These are phyloP conservation scores for Multifurca ochricompacta DNA, from an alignment of 768 basidiomycete species.

Conservation along the genomic window DNA sequence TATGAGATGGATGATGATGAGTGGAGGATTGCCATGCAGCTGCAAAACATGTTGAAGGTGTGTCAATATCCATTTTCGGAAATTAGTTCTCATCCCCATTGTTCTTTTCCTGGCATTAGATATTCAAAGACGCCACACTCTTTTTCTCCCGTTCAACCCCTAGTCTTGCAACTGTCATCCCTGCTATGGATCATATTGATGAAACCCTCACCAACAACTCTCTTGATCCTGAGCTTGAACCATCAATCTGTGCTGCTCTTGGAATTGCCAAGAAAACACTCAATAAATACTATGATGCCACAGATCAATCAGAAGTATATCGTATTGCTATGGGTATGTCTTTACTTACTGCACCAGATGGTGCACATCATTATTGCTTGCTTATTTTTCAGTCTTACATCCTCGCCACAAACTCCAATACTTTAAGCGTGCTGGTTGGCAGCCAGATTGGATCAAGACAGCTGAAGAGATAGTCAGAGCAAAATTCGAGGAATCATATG, in stretches of 20 bases:
- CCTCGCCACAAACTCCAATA: neutral
- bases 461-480: neutral
- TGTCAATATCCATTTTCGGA: neutral
- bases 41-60: neutral
- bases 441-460: neutral
- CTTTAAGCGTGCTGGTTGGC: neutral
- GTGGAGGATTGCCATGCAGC: neutral
- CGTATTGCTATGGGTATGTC: constrained; percentile 30
- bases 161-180: neutral
- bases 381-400: neutral
- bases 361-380: neutral
- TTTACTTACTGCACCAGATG: too few relatives aligned
- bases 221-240: constrained; percentile 12
- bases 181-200: neutral
- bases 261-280: constrained; percentile 27
- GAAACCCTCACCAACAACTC: constrained; percentile 19
- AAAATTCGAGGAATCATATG: too few relatives aligned
- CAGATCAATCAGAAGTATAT: constrained; percentile 28
- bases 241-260: constrained; percentile 25
- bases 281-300: constrained; percentile 29
- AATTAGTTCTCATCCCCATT: neutral
- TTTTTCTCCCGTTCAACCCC: neutral
- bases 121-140: constrained; percentile 1
- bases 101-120: neutral
- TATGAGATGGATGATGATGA: neutral